A percentile compares a stretch with the other conserved stretches of the same genome.
phyloP scores from a whole-genome alignment of 371 early-diverging fungal species.

The Chytridiales sp. region DNA sequence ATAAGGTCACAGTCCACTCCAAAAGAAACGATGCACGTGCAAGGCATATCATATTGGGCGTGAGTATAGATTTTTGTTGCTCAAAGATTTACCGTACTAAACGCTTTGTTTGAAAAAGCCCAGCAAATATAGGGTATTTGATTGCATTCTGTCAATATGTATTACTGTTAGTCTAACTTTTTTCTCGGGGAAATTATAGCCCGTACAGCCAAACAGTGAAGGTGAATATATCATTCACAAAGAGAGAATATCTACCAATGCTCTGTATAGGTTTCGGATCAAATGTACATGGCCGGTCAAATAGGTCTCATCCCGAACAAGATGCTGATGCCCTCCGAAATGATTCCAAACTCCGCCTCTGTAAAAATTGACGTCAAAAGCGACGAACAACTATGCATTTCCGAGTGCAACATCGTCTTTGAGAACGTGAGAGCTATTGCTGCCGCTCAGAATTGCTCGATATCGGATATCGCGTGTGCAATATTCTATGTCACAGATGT shows the following conservation, averaged over 20 bases:
- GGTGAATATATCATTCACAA: slow-evolving; percentile 42
- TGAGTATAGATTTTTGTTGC: slow-evolving; percentile 22
- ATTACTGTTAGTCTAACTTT: background rate
- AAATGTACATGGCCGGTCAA: slow-evolving; percentile 69
- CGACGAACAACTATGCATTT: slow-evolving; percentile 3
- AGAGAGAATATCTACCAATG: background rate
- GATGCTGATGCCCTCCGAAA: slow-evolving; percentile 51
- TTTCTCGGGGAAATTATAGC: slow-evolving; percentile 10
- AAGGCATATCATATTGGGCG: slow-evolving; percentile 83
- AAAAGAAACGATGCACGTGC: slow-evolving; percentile 64
- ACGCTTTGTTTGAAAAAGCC: slow-evolving; percentile 27
- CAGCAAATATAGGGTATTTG: slow-evolving; percentile 76
- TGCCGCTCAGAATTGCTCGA: slow-evolving; percentile 14
- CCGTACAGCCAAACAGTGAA: slow-evolving; percentile 69
- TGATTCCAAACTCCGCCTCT: background rate
- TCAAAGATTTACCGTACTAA: background rate
- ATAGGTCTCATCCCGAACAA: slow-evolving; percentile 71
- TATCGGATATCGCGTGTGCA: slow-evolving; percentile 23
- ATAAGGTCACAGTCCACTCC: slow-evolving; percentile 10
- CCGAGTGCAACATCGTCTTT: slow-evolving; percentile 22
- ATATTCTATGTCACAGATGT: slow-evolving; percentile 34
- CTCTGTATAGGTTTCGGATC: slow-evolving; percentile 49
- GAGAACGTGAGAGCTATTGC: slow-evolving; percentile 25
- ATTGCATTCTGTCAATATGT: background rate
- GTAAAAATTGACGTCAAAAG: background rate